Evolutionary conservation across 2,329 filamentous ascomycete species (phyloP).

Genomic region (Allantophomopsis cytisporea): DNA sequence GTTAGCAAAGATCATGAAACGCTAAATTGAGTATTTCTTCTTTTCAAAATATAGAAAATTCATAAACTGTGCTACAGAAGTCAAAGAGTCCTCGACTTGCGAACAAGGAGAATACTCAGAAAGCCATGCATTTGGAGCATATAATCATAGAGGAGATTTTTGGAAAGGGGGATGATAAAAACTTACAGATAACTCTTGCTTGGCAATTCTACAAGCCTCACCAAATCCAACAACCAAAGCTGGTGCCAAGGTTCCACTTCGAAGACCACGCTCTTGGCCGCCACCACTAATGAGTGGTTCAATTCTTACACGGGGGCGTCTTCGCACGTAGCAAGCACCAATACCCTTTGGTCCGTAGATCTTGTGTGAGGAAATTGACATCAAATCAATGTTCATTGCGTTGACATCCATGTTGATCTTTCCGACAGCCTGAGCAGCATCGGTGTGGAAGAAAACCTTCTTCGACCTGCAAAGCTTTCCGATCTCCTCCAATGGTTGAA

Average conservation of each 20-base stretch:
- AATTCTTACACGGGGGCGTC: conserved; percentile 82
- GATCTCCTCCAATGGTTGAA: conserved; percentile 89
- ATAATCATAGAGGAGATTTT: conserved; percentile 52
- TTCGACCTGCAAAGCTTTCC: conserved; percentile 80
- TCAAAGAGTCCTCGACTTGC: conserved; percentile 21
- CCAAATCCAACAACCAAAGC: conserved; percentile 85
- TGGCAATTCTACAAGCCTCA: conserved; percentile 85
- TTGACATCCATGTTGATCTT: conserved; percentile 97
- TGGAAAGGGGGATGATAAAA: conserved; percentile 6
- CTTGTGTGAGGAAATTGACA: conserved; percentile 98
- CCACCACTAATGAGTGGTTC: conserved; percentile 95
- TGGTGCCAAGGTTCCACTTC: conserved; percentile 87
- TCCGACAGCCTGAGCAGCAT: conserved; percentile 93
- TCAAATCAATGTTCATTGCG: conserved; percentile 93
- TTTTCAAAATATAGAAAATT: conserved; percentile 1
- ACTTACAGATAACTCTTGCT: conserved; percentile 82
- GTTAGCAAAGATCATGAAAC: conserved; percentile 16
- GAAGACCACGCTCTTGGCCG: conserved; percentile 87
- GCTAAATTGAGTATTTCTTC: conserved; percentile 1
- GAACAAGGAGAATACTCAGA: conserved; percentile 50
- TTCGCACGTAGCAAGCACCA: conserved; percentile 88
- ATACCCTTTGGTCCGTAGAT: conserved; percentile 98
- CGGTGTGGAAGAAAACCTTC: conserved; percentile 97
- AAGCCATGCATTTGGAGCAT: conserved; percentile 83
- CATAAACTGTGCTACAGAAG: conserved; percentile 54